These are phyloP conservation scores for Vigna radiata DNA, from an alignment of 306 rosid genomes.

Conservation along the genomic window DNA sequence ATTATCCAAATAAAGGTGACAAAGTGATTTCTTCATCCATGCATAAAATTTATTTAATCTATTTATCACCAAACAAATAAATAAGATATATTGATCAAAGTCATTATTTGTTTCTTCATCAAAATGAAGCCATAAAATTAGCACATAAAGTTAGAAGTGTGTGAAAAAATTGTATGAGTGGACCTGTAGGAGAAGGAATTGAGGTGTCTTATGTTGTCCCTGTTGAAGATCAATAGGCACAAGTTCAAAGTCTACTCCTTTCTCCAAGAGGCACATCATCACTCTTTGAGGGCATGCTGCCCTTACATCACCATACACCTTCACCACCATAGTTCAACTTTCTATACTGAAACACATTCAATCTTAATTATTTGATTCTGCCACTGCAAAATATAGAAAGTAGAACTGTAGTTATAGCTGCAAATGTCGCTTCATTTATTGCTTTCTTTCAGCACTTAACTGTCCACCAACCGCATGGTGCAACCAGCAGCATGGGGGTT, in stretches of 20 bases:
- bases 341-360: background rate
- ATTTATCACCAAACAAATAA: no score
- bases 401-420: background rate
- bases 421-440: background rate
- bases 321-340: conserved; percentile 56
- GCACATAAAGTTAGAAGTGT: no score
- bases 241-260: conserved; percentile 66
- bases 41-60: no score
- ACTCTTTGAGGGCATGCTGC: conserved; percentile 78
- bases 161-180: background rate
- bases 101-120: no score
- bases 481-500: conserved; percentile 42
- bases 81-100: no score
- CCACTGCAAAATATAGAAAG: background rate
- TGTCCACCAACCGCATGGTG: background rate
- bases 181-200: conserved; percentile 67
- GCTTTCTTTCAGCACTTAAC: conserved; percentile 21
- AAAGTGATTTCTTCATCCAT: no score
- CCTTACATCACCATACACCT: conserved; percentile 51
- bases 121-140: no score
- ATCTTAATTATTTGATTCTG: background rate
- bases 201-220: conserved; percentile 65
- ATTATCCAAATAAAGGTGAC: no score
- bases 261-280: conserved; percentile 72
- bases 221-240: conserved; percentile 56